These are phyloP conservation scores for Syzygium oleosum DNA, from an alignment of 345 rosid genomes.

Conservation along the genomic window DNA sequence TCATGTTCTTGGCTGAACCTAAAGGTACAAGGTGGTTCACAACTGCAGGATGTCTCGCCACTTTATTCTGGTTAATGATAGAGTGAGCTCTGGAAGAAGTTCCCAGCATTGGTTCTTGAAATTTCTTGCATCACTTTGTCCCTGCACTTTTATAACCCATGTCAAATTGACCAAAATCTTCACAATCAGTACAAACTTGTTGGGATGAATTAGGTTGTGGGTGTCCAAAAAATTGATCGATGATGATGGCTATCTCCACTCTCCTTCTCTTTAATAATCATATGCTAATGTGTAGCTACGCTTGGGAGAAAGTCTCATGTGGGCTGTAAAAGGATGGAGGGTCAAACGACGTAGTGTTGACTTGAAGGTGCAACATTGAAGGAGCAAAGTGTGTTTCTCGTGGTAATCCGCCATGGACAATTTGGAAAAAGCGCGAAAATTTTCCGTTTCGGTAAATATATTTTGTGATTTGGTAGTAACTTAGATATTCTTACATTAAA, in stretches of 20 bases:
- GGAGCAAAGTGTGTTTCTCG: neutral
- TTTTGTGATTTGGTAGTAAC: neutral
- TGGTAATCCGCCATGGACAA: neutral
- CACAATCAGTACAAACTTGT: neutral
- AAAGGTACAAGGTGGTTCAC: neutral
- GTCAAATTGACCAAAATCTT: neutral
- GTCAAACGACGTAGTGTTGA: neutral
- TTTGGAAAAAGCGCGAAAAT: neutral
- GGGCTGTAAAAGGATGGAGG: neutral
- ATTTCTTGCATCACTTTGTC: neutral
- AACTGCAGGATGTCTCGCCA: neutral
- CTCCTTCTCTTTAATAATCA: neutral
- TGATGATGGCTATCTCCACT: neutral
- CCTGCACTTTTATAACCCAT: neutral
- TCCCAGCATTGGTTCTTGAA: neutral
- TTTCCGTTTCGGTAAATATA: neutral
- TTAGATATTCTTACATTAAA: neutral
- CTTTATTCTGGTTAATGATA: neutral
- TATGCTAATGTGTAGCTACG: neutral
- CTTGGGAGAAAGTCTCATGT: neutral
- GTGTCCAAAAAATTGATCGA: neutral
- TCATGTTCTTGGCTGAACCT: neutral
- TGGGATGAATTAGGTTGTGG: neutral
- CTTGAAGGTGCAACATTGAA: neutral
- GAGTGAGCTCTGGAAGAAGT: neutral